Base-by-base conservation (phyloP, 179 eudicot species). In the Drosera spatulata region DNA sequence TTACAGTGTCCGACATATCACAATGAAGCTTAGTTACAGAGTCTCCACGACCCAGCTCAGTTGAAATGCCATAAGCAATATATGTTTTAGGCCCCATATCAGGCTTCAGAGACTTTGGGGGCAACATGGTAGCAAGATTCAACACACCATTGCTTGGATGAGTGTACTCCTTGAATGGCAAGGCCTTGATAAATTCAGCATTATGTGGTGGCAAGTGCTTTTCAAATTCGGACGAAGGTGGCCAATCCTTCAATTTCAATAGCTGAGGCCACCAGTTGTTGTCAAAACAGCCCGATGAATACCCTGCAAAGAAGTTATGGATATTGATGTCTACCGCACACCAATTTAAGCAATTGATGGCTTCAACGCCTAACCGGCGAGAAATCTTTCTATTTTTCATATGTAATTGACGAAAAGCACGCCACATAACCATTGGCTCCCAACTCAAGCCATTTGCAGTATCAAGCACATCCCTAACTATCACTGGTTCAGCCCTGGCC, bases 371-470 rank as follows among this genome's bases (percentile, higher is more conserved):
- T 61, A 73, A 65, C 7, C 56, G 57, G 0, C 9, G 61, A 15
- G 72, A 63, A 22, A 1, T 43, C 0, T 43, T 43, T 43, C 69
- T 69, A 64, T 5, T 67, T 65, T 2, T 10, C 14, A 56, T 73
- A 70, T n/a, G n/a, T 66, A 68, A 66, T 55, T 85, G 80, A n/a
- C 95, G 86, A 54, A 77, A 79, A 14, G 97, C 95, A 67, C 89
- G 87, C 95, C 87, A 87, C 89, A 90, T 87, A 47, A 90, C 95
- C 87, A 90, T 72, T 39, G 97, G 95, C 12, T 85, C 93, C 97
- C 97, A 90, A 69, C 95, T 90, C 66, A 90, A 71, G 43, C 95
- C 97, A 68, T 60, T 54, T 43, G 87, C 67, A 6, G 78, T 75
- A 15, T 81, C 79, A 61, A 90, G 83, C 44, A 79, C 83, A 69